These are phyloP conservation scores for Erythrobasidium yunnanense DNA, from an alignment of 768 basidiomycete species.

Conservation along the genomic window DNA sequence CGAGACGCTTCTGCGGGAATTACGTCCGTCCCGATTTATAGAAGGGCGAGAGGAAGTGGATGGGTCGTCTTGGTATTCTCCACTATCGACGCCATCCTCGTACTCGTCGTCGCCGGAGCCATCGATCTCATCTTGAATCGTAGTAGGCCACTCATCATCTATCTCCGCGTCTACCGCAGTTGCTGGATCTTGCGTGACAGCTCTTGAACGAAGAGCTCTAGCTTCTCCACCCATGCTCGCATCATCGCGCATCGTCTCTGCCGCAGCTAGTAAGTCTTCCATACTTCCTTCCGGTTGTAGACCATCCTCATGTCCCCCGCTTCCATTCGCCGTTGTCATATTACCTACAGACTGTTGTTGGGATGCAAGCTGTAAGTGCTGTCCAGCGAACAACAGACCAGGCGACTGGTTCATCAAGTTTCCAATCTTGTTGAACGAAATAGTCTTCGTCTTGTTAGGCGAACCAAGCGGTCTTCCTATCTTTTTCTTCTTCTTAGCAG, in stretches of 20 bases:
- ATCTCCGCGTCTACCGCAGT: not conserved
- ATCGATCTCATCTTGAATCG: not conserved
- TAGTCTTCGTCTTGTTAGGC: constrained; percentile 14
- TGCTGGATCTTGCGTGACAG: too few relatives aligned
- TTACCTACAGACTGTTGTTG: not conserved
- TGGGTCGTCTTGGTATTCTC: not conserved
- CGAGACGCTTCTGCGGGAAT: too few relatives aligned
- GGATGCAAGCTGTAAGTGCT: too few relatives aligned
- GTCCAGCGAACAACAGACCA: too few relatives aligned
- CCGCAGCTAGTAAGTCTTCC: not conserved
- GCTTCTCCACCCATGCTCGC: not conserved
- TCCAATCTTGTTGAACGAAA: not conserved
- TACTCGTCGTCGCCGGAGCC: not conserved
- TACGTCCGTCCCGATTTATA: not conserved
- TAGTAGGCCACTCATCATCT: not conserved
- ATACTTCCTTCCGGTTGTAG: too few relatives aligned
- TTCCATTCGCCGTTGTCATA: too few relatives aligned
- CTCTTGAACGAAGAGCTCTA: too few relatives aligned
- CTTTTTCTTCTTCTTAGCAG: not conserved
- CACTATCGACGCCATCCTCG: not conserved
- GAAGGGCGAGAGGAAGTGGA: not conserved
- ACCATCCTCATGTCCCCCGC: too few relatives aligned
- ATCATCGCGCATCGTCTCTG: not conserved
- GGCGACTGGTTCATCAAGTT: too few relatives aligned
- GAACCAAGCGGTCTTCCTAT: constrained; percentile 5